Conservation (phyloP, 2,329 filamentous ascomycete genomes). For the Stachybotrys chlorohalonatus region DNA sequence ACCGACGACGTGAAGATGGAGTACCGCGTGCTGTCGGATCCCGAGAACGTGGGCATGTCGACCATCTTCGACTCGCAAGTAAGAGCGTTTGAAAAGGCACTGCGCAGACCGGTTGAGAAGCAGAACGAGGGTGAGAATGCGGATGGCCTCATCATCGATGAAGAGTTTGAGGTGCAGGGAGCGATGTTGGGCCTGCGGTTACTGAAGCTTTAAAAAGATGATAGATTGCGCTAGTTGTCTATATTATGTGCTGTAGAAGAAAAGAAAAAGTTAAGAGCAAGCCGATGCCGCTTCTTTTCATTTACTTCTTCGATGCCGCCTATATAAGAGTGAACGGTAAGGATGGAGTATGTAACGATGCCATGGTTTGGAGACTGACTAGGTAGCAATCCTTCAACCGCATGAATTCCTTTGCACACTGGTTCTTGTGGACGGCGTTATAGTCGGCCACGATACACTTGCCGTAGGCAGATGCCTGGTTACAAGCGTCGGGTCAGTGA, state of each 20-base stretch:
- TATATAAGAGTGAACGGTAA: constrained; percentile 3
- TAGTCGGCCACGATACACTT: constrained; percentile 89
- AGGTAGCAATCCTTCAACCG: constrained; percentile 80
- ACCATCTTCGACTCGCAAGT: constrained; percentile 61
- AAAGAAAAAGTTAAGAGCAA: constrained; percentile 3
- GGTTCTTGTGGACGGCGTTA: constrained; percentile 82
- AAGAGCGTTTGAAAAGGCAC: constrained; percentile 62
- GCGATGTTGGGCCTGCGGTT: constrained; percentile 71
- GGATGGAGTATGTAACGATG: constrained; percentile 1
- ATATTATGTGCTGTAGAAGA: constrained; percentile 1
- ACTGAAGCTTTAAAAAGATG: constrained; percentile 44
- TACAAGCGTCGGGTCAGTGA: not conserved
- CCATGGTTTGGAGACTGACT: constrained; percentile 38
- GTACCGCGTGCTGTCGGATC: constrained; percentile 73
- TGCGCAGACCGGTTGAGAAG: constrained; percentile 65
- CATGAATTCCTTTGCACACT: constrained; percentile 80
- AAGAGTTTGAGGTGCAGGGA: constrained; percentile 79
- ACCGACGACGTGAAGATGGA: constrained; percentile 97
- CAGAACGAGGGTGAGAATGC: constrained; percentile 11
- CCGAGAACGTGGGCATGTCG: constrained; percentile 64
- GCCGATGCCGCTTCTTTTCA: not conserved
- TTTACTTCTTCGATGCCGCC: constrained; percentile 17
- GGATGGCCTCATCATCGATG: constrained; percentile 57
- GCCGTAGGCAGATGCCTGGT: constrained; percentile 73
- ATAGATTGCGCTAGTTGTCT: not conserved